Conservation (phyloP, 1,284 basidiomycete genomes). For the Sanghuangporus weigelae region DNA sequence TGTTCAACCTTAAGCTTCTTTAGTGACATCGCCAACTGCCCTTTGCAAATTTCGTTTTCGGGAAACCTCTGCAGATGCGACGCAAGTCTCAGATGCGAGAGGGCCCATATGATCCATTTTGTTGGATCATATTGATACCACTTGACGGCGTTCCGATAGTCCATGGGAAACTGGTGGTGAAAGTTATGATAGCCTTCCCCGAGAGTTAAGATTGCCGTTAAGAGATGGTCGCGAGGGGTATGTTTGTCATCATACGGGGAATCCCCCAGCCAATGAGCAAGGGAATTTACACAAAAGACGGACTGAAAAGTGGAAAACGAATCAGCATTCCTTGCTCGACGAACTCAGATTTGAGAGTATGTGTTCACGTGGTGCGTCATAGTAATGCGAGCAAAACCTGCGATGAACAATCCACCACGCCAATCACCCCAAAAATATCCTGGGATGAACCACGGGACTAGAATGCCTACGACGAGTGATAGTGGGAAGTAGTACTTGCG, state of each 20-base stretch:
- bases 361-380: slow-evolving; percentile 75
- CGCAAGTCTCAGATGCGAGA: slow-evolving; percentile 63
- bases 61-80: slow-evolving; percentile 79
- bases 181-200: slow-evolving; percentile 95
- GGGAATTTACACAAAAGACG: slow-evolving; percentile 88
- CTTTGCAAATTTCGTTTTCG: slow-evolving; percentile 82
- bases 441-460: slow-evolving; percentile 71
- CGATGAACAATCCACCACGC: slow-evolving; percentile 78
- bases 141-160: slow-evolving; percentile 72
- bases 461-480: slow-evolving; percentile 61
- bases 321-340: slow-evolving; percentile 10
- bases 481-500: slow-evolving; percentile 73
- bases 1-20: slow-evolving; percentile 65
- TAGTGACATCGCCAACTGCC: slow-evolving; percentile 78
- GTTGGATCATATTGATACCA: slow-evolving; percentile 69
- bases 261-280: slow-evolving; percentile 84
- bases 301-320: slow-evolving; percentile 42
- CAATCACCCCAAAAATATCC: slow-evolving; percentile 81
- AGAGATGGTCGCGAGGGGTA: slow-evolving; percentile 77
- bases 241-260: slow-evolving; percentile 83
- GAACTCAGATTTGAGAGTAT: background rate
- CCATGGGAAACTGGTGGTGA: slow-evolving; percentile 85
- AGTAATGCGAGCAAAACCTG: slow-evolving; percentile 63
- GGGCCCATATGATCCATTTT: slow-evolving; percentile 82
- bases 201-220: slow-evolving; percentile 84